Base-by-base conservation (phyloP, 163 green algal species). In the Scenedesmus sp. region DNA sequence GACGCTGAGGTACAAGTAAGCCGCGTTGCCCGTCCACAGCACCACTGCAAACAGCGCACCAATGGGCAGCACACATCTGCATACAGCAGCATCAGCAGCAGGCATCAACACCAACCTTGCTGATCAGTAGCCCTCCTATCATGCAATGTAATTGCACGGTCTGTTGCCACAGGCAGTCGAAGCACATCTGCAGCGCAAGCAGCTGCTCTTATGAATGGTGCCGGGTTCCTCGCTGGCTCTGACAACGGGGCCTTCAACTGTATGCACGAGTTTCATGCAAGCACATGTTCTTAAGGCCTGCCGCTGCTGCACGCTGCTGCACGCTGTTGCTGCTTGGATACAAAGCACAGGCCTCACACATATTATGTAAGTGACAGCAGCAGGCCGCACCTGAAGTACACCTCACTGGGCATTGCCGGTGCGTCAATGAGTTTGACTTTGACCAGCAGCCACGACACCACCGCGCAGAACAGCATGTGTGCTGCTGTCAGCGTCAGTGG, bases 1-100 rank as follows among this genome's bases (percentile, higher is more conserved):
- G 5, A 99, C 97, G 12, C 89, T 96, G 6, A 99, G 94, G 93
- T 98, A 98, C 56, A 99, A 81, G 94, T 98, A 99, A 0, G 97
- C 96, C 23, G 97, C 95, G 93, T 99, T 99, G 84, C 96, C 96
- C 34, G 98, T 93, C 97, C 97, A 99, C 10, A 99, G 92, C 16
- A 94, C 98, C 26, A 94, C 93, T 8, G 97, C 94, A 93, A 97
- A 99, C 13, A 98, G 94, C 0, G 89, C 94, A 0, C 96, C 97
- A 84, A 99, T 98, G 2, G 97, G 97, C 1, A 99, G 84, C 2
- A 99, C 95, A 23, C 94, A 95, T 67, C 96, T 96, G 91, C 83
- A 87, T 3, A 46, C 15, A 82, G 82, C 79, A 89, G 46, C 8
- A 88, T 87, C 83, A 88, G 54, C 70, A 87, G 67, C 46, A 76